Evolutionary conservation across 441 rosid genomes (phyloP), one percentile per base, ranked within the genome.

Genomic region (Adansonia gregorii): DNA sequence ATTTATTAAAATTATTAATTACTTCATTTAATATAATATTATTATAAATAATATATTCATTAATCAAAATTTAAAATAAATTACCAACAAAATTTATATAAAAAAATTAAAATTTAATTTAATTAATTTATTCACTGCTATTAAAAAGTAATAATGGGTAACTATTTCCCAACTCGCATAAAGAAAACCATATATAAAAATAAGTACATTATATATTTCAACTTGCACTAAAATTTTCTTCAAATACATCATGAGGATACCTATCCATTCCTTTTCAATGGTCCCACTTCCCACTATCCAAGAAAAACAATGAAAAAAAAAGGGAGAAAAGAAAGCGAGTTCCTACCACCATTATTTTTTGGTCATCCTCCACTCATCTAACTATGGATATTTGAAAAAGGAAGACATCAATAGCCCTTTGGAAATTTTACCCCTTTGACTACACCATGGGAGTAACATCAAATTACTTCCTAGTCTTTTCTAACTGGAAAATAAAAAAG

Each of bases 341-440:
- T 76, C 63, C 72, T 74, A 76, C 79, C 69, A 75, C 84, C 72
- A 78, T 43, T 45, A 76, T 70, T 77, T 67, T 78, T 75, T 80
- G 82, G 85, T 89, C 89, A 82, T 82, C 77, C 76, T 78, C 86
- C 89, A 87, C 87, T 83, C 76, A 79, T 82, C 83, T 81, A 83
- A 73, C 83, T 67, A 76, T 22, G 35, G 64, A 73, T 70, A 66
- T 64, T 19, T 12, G 51, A 80, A 10, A 68, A 11, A 59, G 31
- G 17, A 51, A 66, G 49, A 61, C 82, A 75, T 86, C 79, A 72
- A 51, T 78, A 24, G 46, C 68, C 59, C 74, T 80, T 83, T 82
- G 80, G 79, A 59, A 22, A 20, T 22, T 69, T 54, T 56, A 72
- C 66, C 63, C 61, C 51, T 55, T 58, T 58, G 54, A 43, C 82